Conservation (phyloP, 75 land plant genomes). For the Chamaecyparis obtusa region DNA sequence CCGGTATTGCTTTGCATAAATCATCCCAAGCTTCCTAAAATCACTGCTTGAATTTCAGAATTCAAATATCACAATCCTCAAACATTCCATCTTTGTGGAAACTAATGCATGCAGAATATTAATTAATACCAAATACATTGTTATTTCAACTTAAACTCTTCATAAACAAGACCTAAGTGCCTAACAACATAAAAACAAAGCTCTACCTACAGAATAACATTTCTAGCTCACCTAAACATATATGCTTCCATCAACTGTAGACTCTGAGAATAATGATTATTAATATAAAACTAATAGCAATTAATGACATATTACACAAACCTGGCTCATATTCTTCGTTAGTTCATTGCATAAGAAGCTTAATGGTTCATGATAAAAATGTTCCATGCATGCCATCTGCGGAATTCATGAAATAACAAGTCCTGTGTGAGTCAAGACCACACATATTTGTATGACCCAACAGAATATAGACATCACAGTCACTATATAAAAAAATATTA, state of each 20-base stretch:
- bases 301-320: not conserved
- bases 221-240: not conserved
- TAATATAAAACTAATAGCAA: not conserved
- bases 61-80: not conserved
- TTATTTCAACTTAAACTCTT: not conserved
- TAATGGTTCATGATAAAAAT: slow-evolving; percentile 67
- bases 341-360: slow-evolving; percentile 54
- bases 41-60: not conserved
- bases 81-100: not conserved
- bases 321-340: slow-evolving; percentile 31
- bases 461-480: not conserved
- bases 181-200: not conserved
- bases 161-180: slow-evolving; percentile 16
- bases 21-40: slow-evolving; percentile 33
- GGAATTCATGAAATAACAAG: slow-evolving; percentile 4
- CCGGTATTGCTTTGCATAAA: slow-evolving; percentile 23
- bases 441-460: not conserved
- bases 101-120: not conserved
- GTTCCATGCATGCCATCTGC: slow-evolving; percentile 80
- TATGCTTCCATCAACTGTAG: not conserved
- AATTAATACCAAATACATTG: slow-evolving; percentile 3
- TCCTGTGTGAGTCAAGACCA: not conserved
- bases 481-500: not conserved
- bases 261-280: not conserved
- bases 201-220: not conserved